Conservation (phyloP, 345 rosid species). For the Corchorus olitorius region DNA sequence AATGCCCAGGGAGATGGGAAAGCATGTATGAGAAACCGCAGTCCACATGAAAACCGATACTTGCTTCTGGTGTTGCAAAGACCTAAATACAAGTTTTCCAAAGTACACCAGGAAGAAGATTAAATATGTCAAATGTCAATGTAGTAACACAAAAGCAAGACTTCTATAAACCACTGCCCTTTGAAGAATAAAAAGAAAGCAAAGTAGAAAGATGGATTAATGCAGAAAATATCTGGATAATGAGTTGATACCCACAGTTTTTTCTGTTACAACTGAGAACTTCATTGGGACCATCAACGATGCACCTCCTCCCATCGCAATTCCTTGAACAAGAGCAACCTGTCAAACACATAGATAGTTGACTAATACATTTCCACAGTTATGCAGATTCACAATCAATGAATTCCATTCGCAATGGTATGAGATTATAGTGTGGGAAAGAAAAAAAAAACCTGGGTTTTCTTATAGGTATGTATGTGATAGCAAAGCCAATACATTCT, state of each 20-base stretch:
- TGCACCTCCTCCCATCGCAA: constrained; percentile 98
- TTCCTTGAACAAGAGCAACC: constrained; percentile 90
- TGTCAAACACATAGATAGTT: constrained; percentile 29
- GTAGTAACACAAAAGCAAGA: not conserved
- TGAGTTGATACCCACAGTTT: constrained; percentile 59
- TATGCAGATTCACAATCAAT: constrained; percentile 1
- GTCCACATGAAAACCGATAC: constrained; percentile 93
- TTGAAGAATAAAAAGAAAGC: not conserved
- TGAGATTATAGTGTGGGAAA: not conserved
- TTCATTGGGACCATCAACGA: constrained; percentile 91
- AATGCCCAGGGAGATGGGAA: constrained; percentile 79
- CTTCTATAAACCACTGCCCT: not conserved
- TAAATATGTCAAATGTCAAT: not conserved
- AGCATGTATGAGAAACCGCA: constrained; percentile 86
- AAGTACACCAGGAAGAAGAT: not conserved
- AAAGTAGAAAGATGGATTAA: constrained; percentile 1
- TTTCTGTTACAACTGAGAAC: constrained; percentile 90
- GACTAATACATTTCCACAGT: not conserved
- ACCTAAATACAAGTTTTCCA: constrained; percentile 43
- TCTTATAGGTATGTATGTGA: constrained; percentile 87
- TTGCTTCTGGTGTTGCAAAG: constrained; percentile 92
- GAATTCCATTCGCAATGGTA: not conserved
- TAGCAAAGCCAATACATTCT: constrained; percentile 96
- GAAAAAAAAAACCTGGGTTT: constrained; percentile 56
- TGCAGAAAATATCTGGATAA: constrained; percentile 13